phyloP scores from a whole-genome alignment of 108 stramenopile genomes.

The Phaeodactylum tricornutum region DNA sequence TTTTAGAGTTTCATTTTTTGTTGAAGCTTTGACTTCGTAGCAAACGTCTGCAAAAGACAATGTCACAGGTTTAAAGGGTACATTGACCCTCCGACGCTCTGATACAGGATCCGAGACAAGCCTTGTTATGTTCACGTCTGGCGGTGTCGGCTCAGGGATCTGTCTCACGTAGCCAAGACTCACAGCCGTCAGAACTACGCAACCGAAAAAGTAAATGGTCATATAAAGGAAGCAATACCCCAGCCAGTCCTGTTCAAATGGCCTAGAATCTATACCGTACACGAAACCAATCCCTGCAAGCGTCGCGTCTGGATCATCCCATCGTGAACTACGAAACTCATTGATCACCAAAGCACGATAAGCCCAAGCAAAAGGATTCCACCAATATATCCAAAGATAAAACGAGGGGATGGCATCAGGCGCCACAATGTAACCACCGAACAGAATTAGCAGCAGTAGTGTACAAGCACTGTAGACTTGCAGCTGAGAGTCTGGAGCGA shows the following conservation, averaged over 20 bases:
- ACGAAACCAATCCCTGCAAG: constrained; percentile 39
- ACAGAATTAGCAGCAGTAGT: constrained; percentile 44
- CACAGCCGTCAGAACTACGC: no score
- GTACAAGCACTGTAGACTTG: constrained; percentile 36
- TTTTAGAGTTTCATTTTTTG: constrained; percentile 36
- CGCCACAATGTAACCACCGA: constrained; percentile 58
- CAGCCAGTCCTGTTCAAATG: no score
- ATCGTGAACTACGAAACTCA: constrained; percentile 26
- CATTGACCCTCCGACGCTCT: constrained; percentile 20
- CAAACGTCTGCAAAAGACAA: constrained; percentile 55
- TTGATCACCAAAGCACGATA: constrained; percentile 45
- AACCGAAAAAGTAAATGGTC: constrained; percentile 22
- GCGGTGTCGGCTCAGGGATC: no score
- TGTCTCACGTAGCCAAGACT: no score
- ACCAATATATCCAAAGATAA: constrained; percentile 48
- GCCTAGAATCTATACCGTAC: constrained; percentile 27
- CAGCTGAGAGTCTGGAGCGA: constrained; percentile 21
- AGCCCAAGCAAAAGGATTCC: constrained; percentile 62
- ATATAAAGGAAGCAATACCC: constrained; percentile 45
- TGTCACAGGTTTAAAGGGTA: constrained; percentile 58
- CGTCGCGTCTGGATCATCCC: constrained; percentile 28
- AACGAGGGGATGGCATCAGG: constrained; percentile 47
- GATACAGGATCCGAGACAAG: no score
- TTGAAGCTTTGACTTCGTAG: constrained; percentile 61
- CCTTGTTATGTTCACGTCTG: no score